Evolutionary conservation across 1,284 basidiomycete genomes (phyloP).

Genomic region (Naganishia albida): DNA sequence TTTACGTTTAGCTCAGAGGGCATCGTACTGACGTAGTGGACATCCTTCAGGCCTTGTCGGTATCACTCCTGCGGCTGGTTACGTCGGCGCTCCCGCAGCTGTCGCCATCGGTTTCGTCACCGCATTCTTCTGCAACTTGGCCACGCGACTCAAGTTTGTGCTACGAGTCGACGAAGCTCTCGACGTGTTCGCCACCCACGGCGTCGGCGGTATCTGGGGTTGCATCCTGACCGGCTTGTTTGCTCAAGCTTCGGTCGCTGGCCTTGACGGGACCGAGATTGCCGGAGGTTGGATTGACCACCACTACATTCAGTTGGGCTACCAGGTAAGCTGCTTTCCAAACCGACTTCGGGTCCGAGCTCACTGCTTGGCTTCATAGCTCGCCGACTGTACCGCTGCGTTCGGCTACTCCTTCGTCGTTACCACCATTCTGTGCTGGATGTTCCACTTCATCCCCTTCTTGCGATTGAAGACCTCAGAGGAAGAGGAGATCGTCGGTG

Average conservation of each 20-base stretch:
- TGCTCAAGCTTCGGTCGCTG: constrained; percentile 79
- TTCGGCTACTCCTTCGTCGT: constrained; percentile 77
- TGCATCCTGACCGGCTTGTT: constrained; percentile 70
- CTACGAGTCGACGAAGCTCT: constrained; percentile 66
- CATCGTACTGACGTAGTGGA: neutral
- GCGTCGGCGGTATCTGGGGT: constrained; percentile 82
- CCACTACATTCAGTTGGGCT: constrained; percentile 69
- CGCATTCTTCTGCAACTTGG: constrained; percentile 86
- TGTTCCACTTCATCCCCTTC: constrained; percentile 89
- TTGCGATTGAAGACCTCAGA: constrained; percentile 75
- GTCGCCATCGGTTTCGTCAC: constrained; percentile 79
- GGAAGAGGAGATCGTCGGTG: constrained; percentile 85
- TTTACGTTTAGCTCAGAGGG: neutral
- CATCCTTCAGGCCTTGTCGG: constrained; percentile 43
- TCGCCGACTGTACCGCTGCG: constrained; percentile 58
- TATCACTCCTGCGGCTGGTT: constrained; percentile 90
- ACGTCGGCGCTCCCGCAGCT: constrained; percentile 70
- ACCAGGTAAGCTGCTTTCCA: constrained; percentile 73
- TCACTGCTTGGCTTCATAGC: constrained; percentile 54
- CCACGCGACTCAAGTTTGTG: constrained; percentile 79
- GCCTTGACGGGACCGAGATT: constrained; percentile 66
- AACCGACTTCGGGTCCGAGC: constrained; percentile 75
- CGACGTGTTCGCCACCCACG: constrained; percentile 83
- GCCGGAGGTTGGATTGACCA: constrained; percentile 89
- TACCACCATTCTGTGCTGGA: constrained; percentile 82